A percentile compares a stretch with the other conserved stretches of the same genome.
These are phyloP conservation scores for Naegleria fowleri DNA, from an alignment of 208 protist genomes.

Conservation along the genomic window DNA sequence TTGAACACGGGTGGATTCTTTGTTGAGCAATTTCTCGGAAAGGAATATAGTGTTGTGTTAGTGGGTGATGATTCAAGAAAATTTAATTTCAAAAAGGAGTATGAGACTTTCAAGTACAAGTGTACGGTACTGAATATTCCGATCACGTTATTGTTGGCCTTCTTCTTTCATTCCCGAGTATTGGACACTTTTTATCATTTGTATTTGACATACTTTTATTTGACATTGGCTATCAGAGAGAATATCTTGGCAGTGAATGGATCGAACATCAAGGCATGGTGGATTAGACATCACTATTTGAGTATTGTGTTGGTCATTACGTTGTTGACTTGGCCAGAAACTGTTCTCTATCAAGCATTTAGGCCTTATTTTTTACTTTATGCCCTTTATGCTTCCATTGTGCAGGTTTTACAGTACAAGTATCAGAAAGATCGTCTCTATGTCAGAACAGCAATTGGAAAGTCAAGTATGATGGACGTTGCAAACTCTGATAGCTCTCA, in stretches of 20 bases:
- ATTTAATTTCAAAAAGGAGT: conserved; percentile 12
- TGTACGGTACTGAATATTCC: background rate
- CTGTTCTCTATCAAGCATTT: background rate
- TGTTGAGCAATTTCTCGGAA: conserved; percentile 10
- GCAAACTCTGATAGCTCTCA: background rate
- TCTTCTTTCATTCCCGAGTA: background rate
- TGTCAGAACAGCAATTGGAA: background rate
- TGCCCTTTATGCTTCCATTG: background rate
- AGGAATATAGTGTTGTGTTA: background rate
- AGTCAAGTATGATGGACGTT: background rate
- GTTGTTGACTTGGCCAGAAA: conserved; percentile 15
- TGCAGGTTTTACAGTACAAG: background rate
- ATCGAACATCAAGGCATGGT: conserved; percentile 11
- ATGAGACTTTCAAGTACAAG: conserved; percentile 13
- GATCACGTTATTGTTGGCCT: background rate
- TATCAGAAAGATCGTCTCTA: conserved; percentile 11
- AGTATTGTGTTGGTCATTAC: background rate
- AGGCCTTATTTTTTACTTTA: background rate
- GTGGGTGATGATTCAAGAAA: background rate
- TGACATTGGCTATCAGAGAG: conserved; percentile 8
- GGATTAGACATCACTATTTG: conserved; percentile 28
- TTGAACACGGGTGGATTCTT: background rate
- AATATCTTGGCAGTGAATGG: conserved; percentile 16
- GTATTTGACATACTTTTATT: conserved; percentile 15
- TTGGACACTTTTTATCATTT: conserved; percentile 26